Base-by-base conservation (phyloP, 768 basidiomycete species). In the Leucogyrophana mollusca region DNA sequence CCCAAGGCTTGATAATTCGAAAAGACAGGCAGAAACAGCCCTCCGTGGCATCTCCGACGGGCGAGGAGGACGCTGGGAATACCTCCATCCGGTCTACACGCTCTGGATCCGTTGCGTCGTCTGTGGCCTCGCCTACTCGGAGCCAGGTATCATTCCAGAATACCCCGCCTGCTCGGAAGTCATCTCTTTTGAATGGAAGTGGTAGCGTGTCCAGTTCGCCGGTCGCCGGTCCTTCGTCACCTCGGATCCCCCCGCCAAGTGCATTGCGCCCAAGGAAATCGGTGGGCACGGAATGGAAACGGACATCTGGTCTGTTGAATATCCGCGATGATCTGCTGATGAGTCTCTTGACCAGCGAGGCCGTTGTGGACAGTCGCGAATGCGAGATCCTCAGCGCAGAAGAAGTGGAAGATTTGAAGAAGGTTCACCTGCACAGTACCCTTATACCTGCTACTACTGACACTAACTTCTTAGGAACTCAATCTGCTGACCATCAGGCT, bases 291-390 rank as follows among this genome's bases (percentile, higher is more conserved):
- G 69, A 70, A 23, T 66, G 67, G 66, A 76, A 76, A 53, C 72
- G 72, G 16, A 57, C 68, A 9, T 77, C 77, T 7, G 68, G 61
- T 7, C 51, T 69, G 38, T 63, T 78, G 45, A 83, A 80, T 51
- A 80, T 79, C 13, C 77, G 85, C 36, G 93, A 96, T 56, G 90
- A 94, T 51, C 77, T 98, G 37, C 76, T 97, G 52, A 78, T 96
- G 61, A 89, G 88, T 61, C 76, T 99, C 33, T 71, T 98, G 53
- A 89, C 94, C 34, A 93, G 93, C 45, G 93, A 97, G 66, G 95
- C 95, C 4, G 81, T 90, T 34, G 84, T 97, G n/a, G 93, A 97
- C 57, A 90, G 90, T 57, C 82, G 87, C 23, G 81, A 82, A 36
- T 90, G 80, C 59, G 82, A 85, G 43, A 84, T 96, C 17, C 72